Percentiles rank a stretch among this genome's conserved stretches.
These are phyloP conservation scores for Schizosaccharomyces octosporus DNA, from an alignment of 805 yeast genomes.

Conservation along the genomic window DNA sequence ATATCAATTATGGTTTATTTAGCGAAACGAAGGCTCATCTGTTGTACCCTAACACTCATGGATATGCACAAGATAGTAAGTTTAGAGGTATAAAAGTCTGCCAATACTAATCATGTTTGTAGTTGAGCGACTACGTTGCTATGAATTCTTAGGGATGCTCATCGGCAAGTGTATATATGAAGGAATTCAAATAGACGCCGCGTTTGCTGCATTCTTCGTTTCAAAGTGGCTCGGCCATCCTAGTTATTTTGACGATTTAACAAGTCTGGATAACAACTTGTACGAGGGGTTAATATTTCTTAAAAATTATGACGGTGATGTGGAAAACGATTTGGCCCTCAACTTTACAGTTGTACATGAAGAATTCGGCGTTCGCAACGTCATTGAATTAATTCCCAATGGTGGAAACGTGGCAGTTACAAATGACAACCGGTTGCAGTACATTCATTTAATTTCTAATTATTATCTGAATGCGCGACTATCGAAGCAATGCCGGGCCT, in stretches of 20 bases:
- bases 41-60: conserved; percentile 45
- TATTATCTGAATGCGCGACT: conserved; percentile 48
- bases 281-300: conserved; percentile 41
- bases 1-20: conserved; percentile 18
- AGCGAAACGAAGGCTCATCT: conserved; percentile 27
- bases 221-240: conserved; percentile 31
- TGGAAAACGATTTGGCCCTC: conserved; percentile 31
- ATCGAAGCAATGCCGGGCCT: conserved; percentile 31
- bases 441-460: conserved; percentile 52
- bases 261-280: conserved; percentile 41
- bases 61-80: conserved; percentile 2
- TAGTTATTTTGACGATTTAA: conserved; percentile 41
- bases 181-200: conserved; percentile 51
- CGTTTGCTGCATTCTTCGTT: conserved; percentile 69
- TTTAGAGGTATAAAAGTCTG: background rate
- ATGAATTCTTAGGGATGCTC: conserved; percentile 52
- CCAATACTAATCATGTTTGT: conserved; percentile 5
- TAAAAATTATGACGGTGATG: conserved; percentile 27
- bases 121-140: conserved; percentile 13
- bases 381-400: conserved; percentile 33
- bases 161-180: conserved; percentile 80
- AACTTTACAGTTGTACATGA: conserved; percentile 28
- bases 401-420: conserved; percentile 39
- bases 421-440: conserved; percentile 36
- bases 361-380: conserved; percentile 9